Evolutionary conservation across 148 eudicot species (phyloP), one percentile per base, ranked within the genome.

Genomic region (Polygonum aviculare): DNA sequence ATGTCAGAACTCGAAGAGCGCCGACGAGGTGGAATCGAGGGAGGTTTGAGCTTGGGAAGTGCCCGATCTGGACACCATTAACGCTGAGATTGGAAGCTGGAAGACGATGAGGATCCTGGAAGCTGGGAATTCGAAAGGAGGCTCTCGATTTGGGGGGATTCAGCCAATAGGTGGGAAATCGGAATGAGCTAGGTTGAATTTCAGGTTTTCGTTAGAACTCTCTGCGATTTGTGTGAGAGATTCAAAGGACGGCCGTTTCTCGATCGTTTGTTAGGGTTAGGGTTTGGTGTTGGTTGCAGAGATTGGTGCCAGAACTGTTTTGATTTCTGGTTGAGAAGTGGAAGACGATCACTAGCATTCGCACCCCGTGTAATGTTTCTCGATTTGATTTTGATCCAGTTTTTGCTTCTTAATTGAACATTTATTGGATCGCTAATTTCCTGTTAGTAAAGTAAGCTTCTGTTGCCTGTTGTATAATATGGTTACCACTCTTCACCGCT

Each of bases 1-100:
- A 48, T 72, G 80, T 57, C 76, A 59, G 63, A 80, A 65, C 51
- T 51, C 33, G 36, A 60, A 60, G 69, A 60, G 8, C 26, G 60
- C 60, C 22, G 22, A 54, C 22, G 55, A n/a, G 55, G 18, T 14
- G 3, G n/a, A 50, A 47, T 9, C 31, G 31, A 4, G 31, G 63
- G 63, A 7, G 63, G 63, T 5, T 57, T 18, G 63, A 57, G 63
- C 33, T 22, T 57, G 31, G 11, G 60, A 60, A 16, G 18, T 50
- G 16, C 55, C 55, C 55, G 55, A 50, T 50, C 31, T 57, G 63
- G 36, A 22, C 35, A 60, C 69, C 69, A 60, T 60, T 60, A 60
- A 60, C 35, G 69, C 1, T 31, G 69, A 60, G 12, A 60, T 9
- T 31, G 16, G 15, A 60, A 60, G 69, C 36, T 60, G 14, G 7